These are phyloP conservation scores for Annona squamosa DNA, from an alignment of 164 flowering plant species.

Conservation along the genomic window DNA sequence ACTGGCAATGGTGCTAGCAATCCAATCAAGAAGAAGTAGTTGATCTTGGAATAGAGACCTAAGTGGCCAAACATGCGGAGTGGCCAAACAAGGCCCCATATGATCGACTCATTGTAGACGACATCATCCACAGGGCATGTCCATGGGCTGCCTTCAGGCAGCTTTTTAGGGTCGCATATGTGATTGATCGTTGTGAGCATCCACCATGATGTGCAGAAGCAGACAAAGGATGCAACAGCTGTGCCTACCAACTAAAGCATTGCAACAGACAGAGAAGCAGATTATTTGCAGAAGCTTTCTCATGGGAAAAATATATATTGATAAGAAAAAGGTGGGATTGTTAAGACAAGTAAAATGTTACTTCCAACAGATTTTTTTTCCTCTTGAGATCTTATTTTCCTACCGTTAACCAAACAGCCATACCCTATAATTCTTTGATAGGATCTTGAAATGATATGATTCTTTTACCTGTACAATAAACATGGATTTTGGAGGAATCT, in stretches of 20 bases:
- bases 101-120: constrained; percentile 42
- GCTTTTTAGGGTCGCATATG: constrained; percentile 32
- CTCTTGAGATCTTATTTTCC: not conserved
- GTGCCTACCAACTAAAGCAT: constrained; percentile 44
- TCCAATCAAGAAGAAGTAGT: constrained; percentile 41
- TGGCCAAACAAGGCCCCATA: constrained; percentile 49
- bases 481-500: constrained; percentile 71
- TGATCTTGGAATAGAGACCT: constrained; percentile 29
- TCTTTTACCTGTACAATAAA: constrained; percentile 52
- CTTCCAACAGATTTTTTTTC: not conserved
- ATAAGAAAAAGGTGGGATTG: not conserved
- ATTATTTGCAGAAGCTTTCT: too few species aligned
- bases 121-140: constrained; percentile 47
- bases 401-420: not conserved
- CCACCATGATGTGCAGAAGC: constrained; percentile 57
- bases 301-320: too few species aligned
- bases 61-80: constrained; percentile 34
- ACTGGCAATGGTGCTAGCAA: constrained; percentile 38
- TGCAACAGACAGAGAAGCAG: not conserved
- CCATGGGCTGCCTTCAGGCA: constrained; percentile 50
- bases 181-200: constrained; percentile 30
- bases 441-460: not conserved
- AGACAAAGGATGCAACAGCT: constrained; percentile 28
- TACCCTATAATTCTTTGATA: not conserved
- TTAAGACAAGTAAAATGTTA: not conserved